Evolutionary conservation across 305 asterid species (phyloP).

Genomic region (Fraxinus floribunda): DNA sequence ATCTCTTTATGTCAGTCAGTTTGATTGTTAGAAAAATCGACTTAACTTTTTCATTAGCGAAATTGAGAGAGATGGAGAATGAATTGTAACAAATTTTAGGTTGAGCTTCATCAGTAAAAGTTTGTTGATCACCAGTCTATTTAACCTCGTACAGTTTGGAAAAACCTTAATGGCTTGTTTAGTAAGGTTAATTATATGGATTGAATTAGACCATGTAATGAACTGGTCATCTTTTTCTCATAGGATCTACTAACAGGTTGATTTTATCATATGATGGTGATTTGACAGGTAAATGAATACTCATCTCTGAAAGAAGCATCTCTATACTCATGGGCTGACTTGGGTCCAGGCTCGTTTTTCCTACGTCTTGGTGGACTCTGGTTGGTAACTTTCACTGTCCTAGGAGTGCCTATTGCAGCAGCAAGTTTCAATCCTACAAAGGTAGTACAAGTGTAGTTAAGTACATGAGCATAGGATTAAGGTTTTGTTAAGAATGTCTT

Average conservation of each 20-base stretch:
- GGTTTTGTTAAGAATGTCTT: neutral
- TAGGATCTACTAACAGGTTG: neutral
- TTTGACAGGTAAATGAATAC: slow-evolving; percentile 72
- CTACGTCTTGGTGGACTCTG: slow-evolving; percentile 80
- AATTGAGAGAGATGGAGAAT: neutral
- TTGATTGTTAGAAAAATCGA: neutral
- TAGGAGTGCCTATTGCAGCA: slow-evolving; percentile 86
- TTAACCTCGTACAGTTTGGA: neutral
- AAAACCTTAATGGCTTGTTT: neutral
- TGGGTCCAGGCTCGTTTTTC: slow-evolving; percentile 68
- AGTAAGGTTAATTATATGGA: neutral
- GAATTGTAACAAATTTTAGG: neutral
- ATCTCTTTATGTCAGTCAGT: neutral
- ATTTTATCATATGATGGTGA: neutral
- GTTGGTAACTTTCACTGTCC: slow-evolving; percentile 73
- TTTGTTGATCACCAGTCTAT: neutral
- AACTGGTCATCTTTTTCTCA: neutral
- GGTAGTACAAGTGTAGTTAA: slow-evolving; percentile 26
- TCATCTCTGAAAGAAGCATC: slow-evolving; percentile 64
- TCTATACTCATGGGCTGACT: slow-evolving; percentile 71
- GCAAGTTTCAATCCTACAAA: slow-evolving; percentile 85
- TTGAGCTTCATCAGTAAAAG: neutral
- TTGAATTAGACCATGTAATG: neutral
- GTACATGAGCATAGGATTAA: neutral
- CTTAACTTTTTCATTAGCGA: neutral